Percentiles rank a stretch among this genome's conserved stretches.
phyloP scores from a whole-genome alignment of 2,329 filamentous ascomycete species.

The Epichloe typhina region DNA sequence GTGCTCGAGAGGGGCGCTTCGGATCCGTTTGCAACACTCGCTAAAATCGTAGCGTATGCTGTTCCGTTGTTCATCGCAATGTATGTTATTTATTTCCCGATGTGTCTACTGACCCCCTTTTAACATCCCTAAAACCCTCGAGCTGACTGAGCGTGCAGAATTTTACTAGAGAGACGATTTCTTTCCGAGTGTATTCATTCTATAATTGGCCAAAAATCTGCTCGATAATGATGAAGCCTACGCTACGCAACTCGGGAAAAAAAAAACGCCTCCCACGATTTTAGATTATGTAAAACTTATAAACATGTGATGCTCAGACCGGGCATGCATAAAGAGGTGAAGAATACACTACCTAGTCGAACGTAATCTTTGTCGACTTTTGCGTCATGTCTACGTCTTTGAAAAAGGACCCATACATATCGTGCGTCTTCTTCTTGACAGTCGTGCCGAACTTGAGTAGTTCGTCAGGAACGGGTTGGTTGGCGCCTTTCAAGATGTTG shows the following conservation, averaged over 20 bases:
- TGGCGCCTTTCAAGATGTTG: conserved; percentile 88
- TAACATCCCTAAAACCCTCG: conserved; percentile 11
- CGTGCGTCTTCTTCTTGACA: conserved; percentile 97
- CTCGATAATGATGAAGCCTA: conserved; percentile 15
- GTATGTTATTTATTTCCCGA: conserved; percentile 33
- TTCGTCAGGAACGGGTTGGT: conserved; percentile 79
- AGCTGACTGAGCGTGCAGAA: conserved; percentile 22
- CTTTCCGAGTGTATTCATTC: conserved; percentile 36
- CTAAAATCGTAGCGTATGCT: conserved; percentile 36
- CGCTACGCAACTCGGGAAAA: not conserved
- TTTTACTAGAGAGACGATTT: conserved; percentile 40
- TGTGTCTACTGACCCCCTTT: conserved; percentile 4
- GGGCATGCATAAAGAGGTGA: not conserved
- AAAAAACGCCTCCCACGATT: not conserved
- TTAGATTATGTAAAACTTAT: conserved; percentile 1
- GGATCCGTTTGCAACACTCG: conserved; percentile 21
- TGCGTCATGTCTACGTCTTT: conserved; percentile 78
- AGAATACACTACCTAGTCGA: conserved; percentile 41
- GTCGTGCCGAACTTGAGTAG: conserved; percentile 93
- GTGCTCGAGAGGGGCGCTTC: conserved; percentile 12
- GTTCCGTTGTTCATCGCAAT: conserved; percentile 40
- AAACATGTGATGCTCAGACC: not conserved
- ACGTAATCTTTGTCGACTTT: conserved; percentile 83
- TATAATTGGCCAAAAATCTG: conserved; percentile 21
- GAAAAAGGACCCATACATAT: conserved; percentile 89